Base-by-base conservation (phyloP, 345 rosid genomes). In the Arabis hirsuta region DNA sequence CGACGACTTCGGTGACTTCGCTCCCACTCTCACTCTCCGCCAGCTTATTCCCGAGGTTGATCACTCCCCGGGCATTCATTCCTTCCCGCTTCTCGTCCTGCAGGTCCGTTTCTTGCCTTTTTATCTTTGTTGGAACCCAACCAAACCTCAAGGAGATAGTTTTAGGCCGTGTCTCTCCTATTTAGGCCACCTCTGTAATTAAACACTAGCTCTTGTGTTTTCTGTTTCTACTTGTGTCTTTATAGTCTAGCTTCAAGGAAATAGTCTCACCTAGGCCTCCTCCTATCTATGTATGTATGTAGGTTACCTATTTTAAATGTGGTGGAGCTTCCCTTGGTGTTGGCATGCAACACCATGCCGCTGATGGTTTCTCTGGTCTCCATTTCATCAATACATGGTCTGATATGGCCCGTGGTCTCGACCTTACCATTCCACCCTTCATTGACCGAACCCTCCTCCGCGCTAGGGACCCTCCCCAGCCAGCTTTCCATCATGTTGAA, bases 311-410 rank as follows among this genome's bases (percentile, higher is more conserved):
- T 76, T 89, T 94, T 77, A 94, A 91, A 79, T 94, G 98, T 32
- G 97, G 98, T 9, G 96, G 98, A 70, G 92, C 77, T 41, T 91
- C 98, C n/a, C 92, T 94, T 53, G 98, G 98, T 0, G 98, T 91
- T 36, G 98, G 98, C 14, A 91, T 94, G 96, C 97, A 94, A 67
- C 98, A 94, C 76, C 92, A 91, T 71, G 92, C 61, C 1, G 98
- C 98, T 1, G 98, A 94, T 74, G 98, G 98, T 38, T 91, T 81
- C 81, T 94, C 98, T 34, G 97, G 96, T 59, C 95, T 94, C 45
- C 98, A 94, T 78, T 94, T 94, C 55, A 86, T 94, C 60, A 94
- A 94, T 12, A 65, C 97, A 14, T 94, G 98, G 98, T 86, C 98
- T 34, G 97, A 91, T 69, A 86, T 94, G 83, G 92, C 96, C 48